Evolutionary conservation across 352 stramenopile genomes (phyloP).

Genomic region (Phytophthora fragariae): DNA sequence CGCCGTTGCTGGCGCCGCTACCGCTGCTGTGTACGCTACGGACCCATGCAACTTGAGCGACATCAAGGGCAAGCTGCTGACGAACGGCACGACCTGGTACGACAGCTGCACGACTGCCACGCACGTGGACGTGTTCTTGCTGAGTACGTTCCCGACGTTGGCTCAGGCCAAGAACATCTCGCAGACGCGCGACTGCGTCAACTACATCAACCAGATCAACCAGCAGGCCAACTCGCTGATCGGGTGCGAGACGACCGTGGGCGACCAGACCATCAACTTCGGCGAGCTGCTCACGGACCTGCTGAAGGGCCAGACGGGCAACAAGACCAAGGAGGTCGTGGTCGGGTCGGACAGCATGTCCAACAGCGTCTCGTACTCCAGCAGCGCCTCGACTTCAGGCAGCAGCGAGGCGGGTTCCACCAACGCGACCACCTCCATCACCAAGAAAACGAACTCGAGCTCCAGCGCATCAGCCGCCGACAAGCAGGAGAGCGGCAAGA

Average conservation of each 20-base stretch:
- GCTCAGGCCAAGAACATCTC: conserved; percentile 53
- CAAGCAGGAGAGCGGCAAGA: conserved; percentile 16
- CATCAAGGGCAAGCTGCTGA: conserved; percentile 57
- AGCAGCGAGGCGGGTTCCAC: conserved; percentile 17
- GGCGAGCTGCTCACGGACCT: conserved; percentile 54
- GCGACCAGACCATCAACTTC: conserved; percentile 48
- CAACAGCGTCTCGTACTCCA: conserved; percentile 27
- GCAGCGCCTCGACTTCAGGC: conserved; percentile 14
- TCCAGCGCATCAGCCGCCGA: conserved; percentile 14
- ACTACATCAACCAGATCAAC: conserved; percentile 79
- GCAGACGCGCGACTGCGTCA: conserved; percentile 61
- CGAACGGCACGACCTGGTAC: conserved; percentile 59
- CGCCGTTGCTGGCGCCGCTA: conserved; percentile 18
- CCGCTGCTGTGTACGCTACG: conserved; percentile 27
- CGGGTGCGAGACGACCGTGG: conserved; percentile 56
- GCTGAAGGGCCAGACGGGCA: conserved; percentile 66
- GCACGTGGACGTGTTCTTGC: conserved; percentile 59
- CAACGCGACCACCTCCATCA: conserved; percentile 11
- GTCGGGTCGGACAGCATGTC: conserved; percentile 40
- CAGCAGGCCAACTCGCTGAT: conserved; percentile 62
- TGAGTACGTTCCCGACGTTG: conserved; percentile 50
- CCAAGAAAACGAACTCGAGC: conserved; percentile 4
- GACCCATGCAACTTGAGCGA: conserved; percentile 53
- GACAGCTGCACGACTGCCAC: conserved; percentile 41
- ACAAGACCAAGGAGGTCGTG: conserved; percentile 50